phyloP scores from a whole-genome alignment of 768 basidiomycete species.

The Kwoniella europaea region DNA sequence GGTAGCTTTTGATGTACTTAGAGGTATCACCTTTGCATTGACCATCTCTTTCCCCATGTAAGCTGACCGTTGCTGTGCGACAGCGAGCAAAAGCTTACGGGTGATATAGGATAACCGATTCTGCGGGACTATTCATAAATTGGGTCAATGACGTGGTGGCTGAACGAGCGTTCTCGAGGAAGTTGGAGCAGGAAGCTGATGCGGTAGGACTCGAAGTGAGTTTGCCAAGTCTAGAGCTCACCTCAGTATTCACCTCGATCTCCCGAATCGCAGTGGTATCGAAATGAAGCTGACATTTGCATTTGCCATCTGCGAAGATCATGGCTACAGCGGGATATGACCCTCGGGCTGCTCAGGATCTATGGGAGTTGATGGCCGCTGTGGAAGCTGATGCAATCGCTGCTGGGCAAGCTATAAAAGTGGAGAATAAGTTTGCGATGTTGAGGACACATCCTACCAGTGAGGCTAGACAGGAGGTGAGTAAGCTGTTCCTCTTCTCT shows the following conservation, averaged over 20 bases:
- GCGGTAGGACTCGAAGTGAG: constrained; percentile 59
- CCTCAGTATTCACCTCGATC: background rate
- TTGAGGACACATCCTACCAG: constrained; percentile 61
- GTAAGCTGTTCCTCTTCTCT: background rate
- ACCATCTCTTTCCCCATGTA: constrained; percentile 62
- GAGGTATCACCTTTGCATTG: constrained; percentile 60
- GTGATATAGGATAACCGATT: constrained; percentile 56
- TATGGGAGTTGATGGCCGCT: constrained; percentile 61
- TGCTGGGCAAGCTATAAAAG: constrained; percentile 46
- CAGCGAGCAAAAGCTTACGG: background rate
- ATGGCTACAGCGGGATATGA: constrained; percentile 63
- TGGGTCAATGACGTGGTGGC: constrained; percentile 60
- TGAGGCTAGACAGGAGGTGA: constrained; percentile 55
- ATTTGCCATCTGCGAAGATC: constrained; percentile 41
- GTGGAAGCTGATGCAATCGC: constrained; percentile 59
- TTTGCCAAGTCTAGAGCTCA: background rate
- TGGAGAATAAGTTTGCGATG: constrained; percentile 57
- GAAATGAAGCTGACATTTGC: background rate
- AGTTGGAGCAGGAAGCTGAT: constrained; percentile 62
- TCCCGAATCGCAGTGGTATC: background rate
- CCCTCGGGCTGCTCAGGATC: constrained; percentile 58
- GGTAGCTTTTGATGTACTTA: constrained; percentile 61
- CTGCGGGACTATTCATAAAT: constrained; percentile 59
- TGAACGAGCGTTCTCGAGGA: constrained; percentile 60
- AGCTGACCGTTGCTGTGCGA: constrained; percentile 11